Base-by-base conservation (phyloP, 2,329 filamentous ascomycete genomes). In the Monosporascus sp. region DNA sequence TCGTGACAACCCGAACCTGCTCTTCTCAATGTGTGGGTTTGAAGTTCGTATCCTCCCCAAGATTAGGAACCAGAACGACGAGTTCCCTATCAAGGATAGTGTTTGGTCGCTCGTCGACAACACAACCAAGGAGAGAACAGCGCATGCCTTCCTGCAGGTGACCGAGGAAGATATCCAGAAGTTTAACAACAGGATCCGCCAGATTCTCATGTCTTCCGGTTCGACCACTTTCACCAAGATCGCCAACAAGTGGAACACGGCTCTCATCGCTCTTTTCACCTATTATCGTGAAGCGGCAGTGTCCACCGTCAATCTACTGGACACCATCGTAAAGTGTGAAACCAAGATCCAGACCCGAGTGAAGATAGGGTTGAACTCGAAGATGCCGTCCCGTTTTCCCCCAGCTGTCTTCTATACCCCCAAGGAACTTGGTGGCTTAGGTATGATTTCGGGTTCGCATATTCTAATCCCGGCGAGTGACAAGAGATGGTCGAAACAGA, bases 141-240 rank as follows among this genome's bases (percentile, higher is more conserved):
- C 94, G 0, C 91, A 97, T 71, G 94, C 95, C 9, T 99, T 99
- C 81, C 76, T 99, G 51, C 93, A 97, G 66, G 94, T 99, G 22
- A 97, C 94, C 0, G 93, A 97, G 66, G 94, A 97, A 68, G 94
- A 99, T 66, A 93, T 99, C 48, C 88, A 93, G 61, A 97, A 97
- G 73, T 99, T 99, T 80, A 99, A 99, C 74, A 99, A 99, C 71
- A 87, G 95, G 43, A 99, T 99, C 66, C 86, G 94, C 55, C 94
- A 99, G 67, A 99, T 99, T 68, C 80, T 99, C 53, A 99, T 99
- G 94, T 97, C 93, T 11, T 97, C 94, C 54, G 95, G 94, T n/a
- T 96, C 91, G 5, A 99, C 94, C 0, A 99, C 94, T 0, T 99
- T 99, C 75, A 99, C 94, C 46, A 99, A 99, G 81, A 99, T 99